phyloP scores from a whole-genome alignment of 1,139 yeast species.

The Entelexis paramagnoliae region DNA sequence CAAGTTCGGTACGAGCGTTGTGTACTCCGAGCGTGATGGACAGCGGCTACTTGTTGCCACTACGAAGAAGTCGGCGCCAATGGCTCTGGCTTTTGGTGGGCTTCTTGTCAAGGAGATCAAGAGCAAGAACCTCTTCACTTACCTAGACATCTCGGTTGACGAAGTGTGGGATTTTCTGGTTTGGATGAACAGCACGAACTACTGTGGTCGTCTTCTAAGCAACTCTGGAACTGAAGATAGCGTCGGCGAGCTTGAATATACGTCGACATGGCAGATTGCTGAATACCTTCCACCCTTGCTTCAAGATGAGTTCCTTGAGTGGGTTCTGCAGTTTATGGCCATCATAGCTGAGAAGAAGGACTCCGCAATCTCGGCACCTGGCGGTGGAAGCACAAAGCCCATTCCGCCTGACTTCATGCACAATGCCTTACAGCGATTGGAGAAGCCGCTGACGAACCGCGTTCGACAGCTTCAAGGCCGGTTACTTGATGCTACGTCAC shows the following conservation, averaged over 20 bases:
- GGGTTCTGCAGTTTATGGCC: slow-evolving; percentile 72
- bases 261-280: slow-evolving; percentile 73
- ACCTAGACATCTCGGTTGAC: slow-evolving; percentile 60
- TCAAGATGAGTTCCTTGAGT: slow-evolving; percentile 76
- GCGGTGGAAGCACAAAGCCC: neutral
- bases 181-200: slow-evolving; percentile 92
- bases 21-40: slow-evolving; percentile 58
- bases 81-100: slow-evolving; percentile 88
- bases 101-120: slow-evolving; percentile 71
- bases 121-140: slow-evolving; percentile 70
- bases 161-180: slow-evolving; percentile 83
- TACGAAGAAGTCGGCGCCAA: slow-evolving; percentile 66
- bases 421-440: slow-evolving; percentile 39
- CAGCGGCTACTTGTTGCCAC: slow-evolving; percentile 68
- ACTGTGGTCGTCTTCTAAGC: slow-evolving; percentile 60
- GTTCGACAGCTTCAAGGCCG: slow-evolving; percentile 53
- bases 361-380: slow-evolving; percentile 24
- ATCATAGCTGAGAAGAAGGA: slow-evolving; percentile 51
- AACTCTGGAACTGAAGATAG: slow-evolving; percentile 23
- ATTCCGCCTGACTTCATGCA: slow-evolving; percentile 17
- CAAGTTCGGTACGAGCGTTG: slow-evolving; percentile 63
- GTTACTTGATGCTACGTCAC: slow-evolving; percentile 60
- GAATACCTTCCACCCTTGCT: slow-evolving; percentile 63
- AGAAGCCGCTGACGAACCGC: slow-evolving; percentile 57
- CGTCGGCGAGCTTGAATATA: slow-evolving; percentile 35